These are phyloP conservation scores for Entomophthora muscae DNA, from an alignment of 371 early-diverging fungal genomes.

Conservation along the genomic window DNA sequence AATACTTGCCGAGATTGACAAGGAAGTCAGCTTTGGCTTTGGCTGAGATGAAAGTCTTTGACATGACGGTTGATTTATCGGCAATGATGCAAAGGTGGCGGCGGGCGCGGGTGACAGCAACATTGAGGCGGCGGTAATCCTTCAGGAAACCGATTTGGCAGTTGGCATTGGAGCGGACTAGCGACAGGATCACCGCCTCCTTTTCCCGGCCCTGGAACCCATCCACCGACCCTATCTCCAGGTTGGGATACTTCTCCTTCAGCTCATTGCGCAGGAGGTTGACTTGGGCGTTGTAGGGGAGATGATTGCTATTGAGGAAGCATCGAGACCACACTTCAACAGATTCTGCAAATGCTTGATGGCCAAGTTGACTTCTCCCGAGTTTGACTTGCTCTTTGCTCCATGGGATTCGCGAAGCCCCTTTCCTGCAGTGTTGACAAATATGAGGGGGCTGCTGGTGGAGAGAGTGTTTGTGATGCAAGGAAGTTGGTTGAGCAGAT, in stretches of 20 bases:
- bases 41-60: too few species aligned
- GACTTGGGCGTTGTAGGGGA: conserved; percentile 78
- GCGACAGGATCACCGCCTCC: conserved; percentile 68
- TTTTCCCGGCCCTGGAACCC: conserved; percentile 95
- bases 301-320: conserved; percentile 63
- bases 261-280: conserved; percentile 8
- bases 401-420: conserved; percentile 35
- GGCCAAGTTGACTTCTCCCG: conserved; percentile 50
- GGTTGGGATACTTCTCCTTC: not conserved
- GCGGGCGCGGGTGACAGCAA: conserved; percentile 60
- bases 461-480: conserved; percentile 24
- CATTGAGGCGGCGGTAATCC: conserved; percentile 69
- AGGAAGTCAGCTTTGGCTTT: too few species aligned
- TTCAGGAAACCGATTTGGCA: conserved; percentile 77
- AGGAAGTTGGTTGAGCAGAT: conserved; percentile 41
- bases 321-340: conserved; percentile 34
- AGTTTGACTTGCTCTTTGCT: conserved; percentile 29
- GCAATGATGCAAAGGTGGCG: conserved; percentile 77
- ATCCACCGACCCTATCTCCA: conserved; percentile 49
- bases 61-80: conserved; percentile 51
- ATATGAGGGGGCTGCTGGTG: conserved; percentile 34
- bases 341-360: conserved; percentile 39
- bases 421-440: conserved; percentile 57
- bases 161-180: conserved; percentile 66
- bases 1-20: too few species aligned